Evolutionary conservation across 176 grass and related monocot species (phyloP).

Genomic region (Themeda triandra): DNA sequence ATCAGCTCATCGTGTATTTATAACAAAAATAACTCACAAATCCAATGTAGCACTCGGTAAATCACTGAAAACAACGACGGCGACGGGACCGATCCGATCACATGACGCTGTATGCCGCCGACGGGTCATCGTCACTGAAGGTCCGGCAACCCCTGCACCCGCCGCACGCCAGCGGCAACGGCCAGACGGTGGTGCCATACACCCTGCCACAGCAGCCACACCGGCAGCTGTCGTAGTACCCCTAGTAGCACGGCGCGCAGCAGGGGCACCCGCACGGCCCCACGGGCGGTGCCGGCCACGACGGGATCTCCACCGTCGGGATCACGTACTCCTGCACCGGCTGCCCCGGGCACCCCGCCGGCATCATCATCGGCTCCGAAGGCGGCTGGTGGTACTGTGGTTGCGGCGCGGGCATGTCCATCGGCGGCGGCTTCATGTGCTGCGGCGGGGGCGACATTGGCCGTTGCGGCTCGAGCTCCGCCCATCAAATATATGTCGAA

Average conservation of each 20-base stretch:
- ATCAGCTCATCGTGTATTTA: too few species aligned
- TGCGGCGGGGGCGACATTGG: background rate
- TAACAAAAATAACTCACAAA: background rate
- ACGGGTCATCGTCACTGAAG: too few species aligned
- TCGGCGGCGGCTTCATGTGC: background rate
- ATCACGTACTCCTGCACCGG: background rate
- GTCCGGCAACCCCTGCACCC: too few species aligned
- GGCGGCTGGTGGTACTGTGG: background rate
- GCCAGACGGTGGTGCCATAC: too few species aligned
- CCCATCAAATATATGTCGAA: background rate
- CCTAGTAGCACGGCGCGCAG: too few species aligned
- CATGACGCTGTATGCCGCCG: too few species aligned
- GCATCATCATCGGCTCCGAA: background rate
- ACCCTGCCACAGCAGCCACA: too few species aligned
- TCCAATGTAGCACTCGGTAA: background rate
- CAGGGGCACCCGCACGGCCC: too few species aligned
- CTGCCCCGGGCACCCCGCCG: background rate
- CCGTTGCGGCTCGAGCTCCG: slow-evolving; percentile 12
- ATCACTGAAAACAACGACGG: background rate
- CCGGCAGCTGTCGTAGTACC: too few species aligned
- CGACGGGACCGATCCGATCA: too few species aligned
- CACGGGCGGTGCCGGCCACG: slow-evolving; percentile 27
- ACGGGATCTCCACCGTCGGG: slow-evolving; percentile 32
- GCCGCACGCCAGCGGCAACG: too few species aligned
- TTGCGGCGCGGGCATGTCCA: background rate